Base-by-base conservation (phyloP, 2,329 filamentous ascomycete species). In the Cadophora malorum region DNA sequence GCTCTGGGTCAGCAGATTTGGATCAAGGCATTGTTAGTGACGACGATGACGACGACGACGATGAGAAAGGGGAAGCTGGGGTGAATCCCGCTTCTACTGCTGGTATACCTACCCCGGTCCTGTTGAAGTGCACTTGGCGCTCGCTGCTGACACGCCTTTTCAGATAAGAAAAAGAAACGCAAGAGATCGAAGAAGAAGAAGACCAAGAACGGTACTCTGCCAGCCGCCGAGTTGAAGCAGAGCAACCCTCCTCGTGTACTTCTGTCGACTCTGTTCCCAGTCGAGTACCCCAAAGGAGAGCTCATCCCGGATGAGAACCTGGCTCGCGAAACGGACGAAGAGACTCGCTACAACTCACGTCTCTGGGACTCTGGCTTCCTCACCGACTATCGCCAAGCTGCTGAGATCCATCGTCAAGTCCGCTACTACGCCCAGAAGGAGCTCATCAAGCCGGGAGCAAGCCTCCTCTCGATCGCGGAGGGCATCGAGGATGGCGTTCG, bases 291-390 rank as follows among this genome's bases (percentile, higher is more conserved):
- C 56, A 86, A 88, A 76, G 93, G 93, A 72, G 88, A 95, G 80
- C 90, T 93, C 76, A 85, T 89, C 74, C 89, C 92, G 72, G 96
- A 96, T 80, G 91, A 94, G 72, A 95, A 95, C 78, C 80, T 84
- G 33, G 90, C 88, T 78, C 87, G 93, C 66, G 94, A 90, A 4
- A 95, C 92, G 7, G 88, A 84, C 78, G 92, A 94, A 79, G 93
- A 96, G 82, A 91, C 92, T 80, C 88, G 92, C 59, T 89, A 95
- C 75, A 84, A 93, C 67, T 91, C 93, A 78, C 90, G 90, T 76
- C 90, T 92, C 79, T 88, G 86, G 74, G 90, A 94, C 69, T 78
- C 80, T 25, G 79, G 78, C 14, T 86, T 85, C 71, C 78, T 87
- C 25, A 78, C 77, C 28, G 80, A 87, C 67, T 88, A 87, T 75